Base-by-base conservation (phyloP, 495 filamentous ascomycete species). In the Trichoderma reesei region DNA sequence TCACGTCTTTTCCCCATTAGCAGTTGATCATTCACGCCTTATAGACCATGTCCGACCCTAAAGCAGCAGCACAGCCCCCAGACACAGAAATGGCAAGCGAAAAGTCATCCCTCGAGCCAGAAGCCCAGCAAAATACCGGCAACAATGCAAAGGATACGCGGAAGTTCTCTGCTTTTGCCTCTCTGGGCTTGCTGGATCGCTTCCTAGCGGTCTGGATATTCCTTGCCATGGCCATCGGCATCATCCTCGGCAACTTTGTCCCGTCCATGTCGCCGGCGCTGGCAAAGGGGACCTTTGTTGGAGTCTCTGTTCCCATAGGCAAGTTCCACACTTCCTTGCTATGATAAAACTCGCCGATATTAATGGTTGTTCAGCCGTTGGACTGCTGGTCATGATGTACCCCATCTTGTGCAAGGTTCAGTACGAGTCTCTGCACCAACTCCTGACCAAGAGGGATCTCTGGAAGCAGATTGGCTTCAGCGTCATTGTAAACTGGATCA, bases 371-470 rank as follows among this genome's bases (percentile, higher is more conserved):
- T 7, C 38, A 90, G 90, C 90, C 0, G 74, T 93, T 65, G 91
- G 92, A 13, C 78, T 96, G 20, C 81, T 96, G 8, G 84, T 94
- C 36, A 96, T 96, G 90, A 96, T 96, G 91, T 96, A 95, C 69
- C 92, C 92, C 0, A 95, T 95, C 66, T 79, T 96, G 26, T 94
- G 92, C 83, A 96, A 96, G 74, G 87, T 96, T n/a, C 84, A 85
- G 41, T 95, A 84, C 73, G 92, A 96, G 73, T 82, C 80, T 0
- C 74, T 98, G 48, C 90, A 93, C 72, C 79, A 82, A 8, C 72
- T 90, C 18, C 85, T 96, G 66, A 73, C 75, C 11, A 70, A 81
- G 5, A 81, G 81, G 5, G 76, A 76, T 3, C 75, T 95, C 8
- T 97, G 90, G 91, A 80, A 85, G 16, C 92, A 96, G 70, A 81